phyloP scores from a whole-genome alignment of 139 green algal genomes.

The Coelastrella sp. region DNA sequence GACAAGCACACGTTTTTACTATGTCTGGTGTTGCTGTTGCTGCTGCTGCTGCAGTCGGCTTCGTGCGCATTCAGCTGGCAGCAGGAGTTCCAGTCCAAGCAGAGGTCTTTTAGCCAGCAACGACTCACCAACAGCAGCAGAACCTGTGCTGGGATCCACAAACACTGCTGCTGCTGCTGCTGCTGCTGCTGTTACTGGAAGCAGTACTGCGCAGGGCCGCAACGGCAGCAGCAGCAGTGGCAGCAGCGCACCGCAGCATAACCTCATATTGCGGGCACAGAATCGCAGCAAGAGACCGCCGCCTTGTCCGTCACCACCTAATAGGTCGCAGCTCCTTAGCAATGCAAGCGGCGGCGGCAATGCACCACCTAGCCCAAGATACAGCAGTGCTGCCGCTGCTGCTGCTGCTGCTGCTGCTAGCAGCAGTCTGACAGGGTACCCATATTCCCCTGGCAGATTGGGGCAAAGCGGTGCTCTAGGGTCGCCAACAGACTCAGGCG shows the following conservation, averaged over 20 bases:
- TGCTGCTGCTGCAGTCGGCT: slow-evolving; percentile 16
- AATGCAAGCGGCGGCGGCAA: not conserved
- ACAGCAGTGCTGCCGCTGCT: too few species aligned
- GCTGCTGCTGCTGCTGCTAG: too few species aligned
- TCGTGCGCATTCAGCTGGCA: not conserved
- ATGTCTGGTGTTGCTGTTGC: too few species aligned
- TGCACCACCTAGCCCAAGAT: not conserved
- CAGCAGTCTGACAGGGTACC: not conserved
- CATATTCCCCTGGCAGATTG: too few species aligned
- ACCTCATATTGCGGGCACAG: not conserved
- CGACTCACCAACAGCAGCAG: not conserved
- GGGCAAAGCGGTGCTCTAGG: not conserved
- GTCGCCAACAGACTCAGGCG: not conserved
- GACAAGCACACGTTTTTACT: too few species aligned
- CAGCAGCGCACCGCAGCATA: slow-evolving; percentile 4
- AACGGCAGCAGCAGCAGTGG: not conserved
- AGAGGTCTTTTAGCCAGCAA: not conserved
- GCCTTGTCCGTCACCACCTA: not conserved
- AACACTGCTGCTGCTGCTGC: not conserved
- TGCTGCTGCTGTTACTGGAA: not conserved
- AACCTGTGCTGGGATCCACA: not conserved
- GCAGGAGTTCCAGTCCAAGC: slow-evolving; percentile 35
- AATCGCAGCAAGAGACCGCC: not conserved
- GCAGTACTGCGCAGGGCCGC: not conserved
- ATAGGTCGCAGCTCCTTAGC: not conserved